These are phyloP conservation scores for Acanthamoeba culbertsoni DNA, from an alignment of 208 protist genomes.

Conservation along the genomic window DNA sequence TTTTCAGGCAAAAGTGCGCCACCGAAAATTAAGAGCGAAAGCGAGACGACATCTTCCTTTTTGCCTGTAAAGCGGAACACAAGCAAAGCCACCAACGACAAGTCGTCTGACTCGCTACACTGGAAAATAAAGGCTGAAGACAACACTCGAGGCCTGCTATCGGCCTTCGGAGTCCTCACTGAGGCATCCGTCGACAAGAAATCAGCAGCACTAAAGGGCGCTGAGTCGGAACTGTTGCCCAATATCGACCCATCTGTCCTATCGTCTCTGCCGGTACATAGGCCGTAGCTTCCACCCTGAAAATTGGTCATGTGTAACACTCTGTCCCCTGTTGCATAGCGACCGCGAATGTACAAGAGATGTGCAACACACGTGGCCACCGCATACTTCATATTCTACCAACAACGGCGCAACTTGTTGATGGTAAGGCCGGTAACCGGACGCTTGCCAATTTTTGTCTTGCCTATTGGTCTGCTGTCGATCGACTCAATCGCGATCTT, in stretches of 20 bases:
- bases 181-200: background rate
- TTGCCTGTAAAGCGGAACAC: too few species aligned
- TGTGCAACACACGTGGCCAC: slow-evolving; percentile 54
- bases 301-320: background rate
- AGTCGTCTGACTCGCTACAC: too few species aligned
- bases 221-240: background rate
- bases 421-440: too few species aligned
- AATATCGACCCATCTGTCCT: background rate
- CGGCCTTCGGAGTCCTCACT: background rate
- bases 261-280: background rate
- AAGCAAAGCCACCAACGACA: too few species aligned
- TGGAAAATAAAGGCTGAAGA: background rate
- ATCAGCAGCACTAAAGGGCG: background rate
- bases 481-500: too few species aligned
- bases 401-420: background rate
- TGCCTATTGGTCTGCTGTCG: too few species aligned
- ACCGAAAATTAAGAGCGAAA: too few species aligned
- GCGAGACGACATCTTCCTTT: too few species aligned
- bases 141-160: background rate
- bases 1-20: too few species aligned
- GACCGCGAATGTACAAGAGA: slow-evolving; percentile 47
- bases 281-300: background rate
- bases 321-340: background rate
- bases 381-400: slow-evolving; percentile 55
- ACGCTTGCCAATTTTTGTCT: background rate